Evolutionary conservation across 495 filamentous ascomycete species (phyloP), one percentile per base, ranked within the genome.

Genomic region (Talaromyces wortmannii): DNA sequence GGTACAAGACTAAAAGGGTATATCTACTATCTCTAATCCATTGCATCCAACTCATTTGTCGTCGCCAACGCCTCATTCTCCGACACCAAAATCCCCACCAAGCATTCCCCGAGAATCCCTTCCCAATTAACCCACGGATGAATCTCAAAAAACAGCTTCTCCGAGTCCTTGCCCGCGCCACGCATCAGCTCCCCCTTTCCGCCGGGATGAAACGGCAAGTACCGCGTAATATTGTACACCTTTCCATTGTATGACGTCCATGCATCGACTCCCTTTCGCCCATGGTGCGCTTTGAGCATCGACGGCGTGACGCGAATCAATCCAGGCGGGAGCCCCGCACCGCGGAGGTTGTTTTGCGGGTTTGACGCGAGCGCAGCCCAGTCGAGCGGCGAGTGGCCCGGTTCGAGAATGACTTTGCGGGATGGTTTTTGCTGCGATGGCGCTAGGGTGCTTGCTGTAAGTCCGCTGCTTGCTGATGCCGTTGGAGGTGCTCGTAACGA

Each of bases 51-150:
- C 59, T 77, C 31, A 66, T 75, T 73, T 61, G 68, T 36, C 65
- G 78, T 59, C 10, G 30, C 54, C 29, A 67, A 59, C 16, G 55
- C 77, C 42, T 91, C 85, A 53, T 81, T 76, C 77, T 97, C 95
- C 5, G 80, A 77, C 42, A 97, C 90, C 66, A 90, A 72, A 31
- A 96, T 83, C 1, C 94, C 94, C 4, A 98, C 79, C 58, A 96
- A 62, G 68, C 92, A 97, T 62, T 87, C 82, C 23, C 83, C 82
- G 52, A 98, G 69, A 82, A 98, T 96, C 4, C 86, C 88, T 74
- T 97, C 95, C 78, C 90, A 95, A 62, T 95, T 98, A 8, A 98
- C 92, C 94, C 95, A 98, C 15, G 92, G 91, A 76, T 98, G 94
- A 18, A 92, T 81, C 74, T 96, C 91, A 58, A 86, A 83, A 68